A percentile compares a stretch with the other conserved stretches of the same genome.
Conservation (phyloP, 768 basidiomycete species). For the Lepiota brunneoincarnata region DNA sequence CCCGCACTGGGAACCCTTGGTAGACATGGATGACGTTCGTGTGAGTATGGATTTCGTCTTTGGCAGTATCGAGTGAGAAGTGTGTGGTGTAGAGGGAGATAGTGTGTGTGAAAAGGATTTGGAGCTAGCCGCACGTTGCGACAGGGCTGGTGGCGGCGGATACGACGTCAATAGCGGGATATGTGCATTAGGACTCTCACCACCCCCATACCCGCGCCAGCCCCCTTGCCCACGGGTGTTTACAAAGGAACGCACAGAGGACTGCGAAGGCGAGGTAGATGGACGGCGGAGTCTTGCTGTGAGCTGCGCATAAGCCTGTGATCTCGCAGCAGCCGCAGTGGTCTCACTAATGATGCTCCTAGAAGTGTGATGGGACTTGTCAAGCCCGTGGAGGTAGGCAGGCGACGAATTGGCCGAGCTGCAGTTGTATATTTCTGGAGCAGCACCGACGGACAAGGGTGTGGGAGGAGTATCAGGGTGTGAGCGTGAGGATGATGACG, state of each 20-base stretch:
- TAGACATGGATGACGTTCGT: constrained; percentile 49
- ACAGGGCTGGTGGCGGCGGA: not conserved
- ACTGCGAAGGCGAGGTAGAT: constrained; percentile 9
- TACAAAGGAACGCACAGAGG: constrained; percentile 1
- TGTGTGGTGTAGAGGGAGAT: not conserved
- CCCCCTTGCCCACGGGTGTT: not conserved
- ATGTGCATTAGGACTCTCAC: not conserved
- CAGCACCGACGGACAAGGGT: not conserved
- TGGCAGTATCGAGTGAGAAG: not conserved
- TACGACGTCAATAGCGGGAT: not conserved
- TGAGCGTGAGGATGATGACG: constrained; percentile 3
- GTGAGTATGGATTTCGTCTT: constrained; percentile 58
- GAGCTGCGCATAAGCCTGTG: constrained; percentile 10
- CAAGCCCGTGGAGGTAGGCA: constrained; percentile 10
- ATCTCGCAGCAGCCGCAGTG: constrained; percentile 9
- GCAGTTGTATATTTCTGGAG: constrained; percentile 1
- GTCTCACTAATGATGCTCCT: not conserved
- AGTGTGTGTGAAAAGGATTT: constrained; percentile 7
- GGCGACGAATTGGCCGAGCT: not conserved
- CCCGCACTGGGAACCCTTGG: constrained; percentile 27
- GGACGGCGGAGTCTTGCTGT: constrained; percentile 10
- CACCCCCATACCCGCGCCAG: not conserved
- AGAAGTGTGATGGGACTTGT: constrained; percentile 4
- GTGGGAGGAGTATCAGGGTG: constrained; percentile 7
- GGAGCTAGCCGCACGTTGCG: constrained; percentile 8